Evolutionary conservation across 331 rosid genomes (phyloP), one percentile per base, ranked within the genome.

Genomic region (Erythrophleum ivorense): DNA sequence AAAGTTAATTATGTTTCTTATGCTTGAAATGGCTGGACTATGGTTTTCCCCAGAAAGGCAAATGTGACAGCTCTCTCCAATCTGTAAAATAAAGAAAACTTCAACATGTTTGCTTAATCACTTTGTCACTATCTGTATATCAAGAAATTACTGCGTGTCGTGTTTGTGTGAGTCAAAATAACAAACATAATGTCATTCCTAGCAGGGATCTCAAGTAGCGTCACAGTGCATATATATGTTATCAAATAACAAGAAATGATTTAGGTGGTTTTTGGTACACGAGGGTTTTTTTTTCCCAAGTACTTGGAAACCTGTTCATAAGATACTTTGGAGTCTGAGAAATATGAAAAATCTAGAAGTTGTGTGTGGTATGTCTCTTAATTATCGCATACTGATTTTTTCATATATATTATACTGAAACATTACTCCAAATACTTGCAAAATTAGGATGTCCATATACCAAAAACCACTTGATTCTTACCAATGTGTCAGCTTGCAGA

Each of bases 81-180:
- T 81, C 97, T 90, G 88, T 48, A 85, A 59, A 73, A 73, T 33
- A 71, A 41, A 59, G 13, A 19, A 76, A 83, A n/a, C 68, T 68
- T 49, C 45, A 63, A 13, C 7, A 62, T 38, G 21, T 0, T 48
- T 21, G 34, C 34, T 9, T 8, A 3, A 58, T 59, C 12, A 59
- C 38, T 2, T 8, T 4, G 19, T 59, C 12, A 59, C 38, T 2
- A 62, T 62, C 3, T 13, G 1, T 11, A 60, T 12, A 13, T 13
- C 6, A 3, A 73, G 7, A 50, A 43, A 49, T 66, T 41, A 18
- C 34, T 9, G 15, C 10, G 8, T 4, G 7, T 9, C 43, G 1
- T 68, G 52, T 43, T 40, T 38, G 16, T n/a, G 34, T 41, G 9
- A 62, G 68, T 16, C 12, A 62, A 4, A 60, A 29, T 1, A 10